A percentile compares a stretch with the other conserved stretches of the same genome.
Evolutionary conservation across 192 early-diverging fungal genomes (phyloP).

Genomic region (Coemansia sp.): DNA sequence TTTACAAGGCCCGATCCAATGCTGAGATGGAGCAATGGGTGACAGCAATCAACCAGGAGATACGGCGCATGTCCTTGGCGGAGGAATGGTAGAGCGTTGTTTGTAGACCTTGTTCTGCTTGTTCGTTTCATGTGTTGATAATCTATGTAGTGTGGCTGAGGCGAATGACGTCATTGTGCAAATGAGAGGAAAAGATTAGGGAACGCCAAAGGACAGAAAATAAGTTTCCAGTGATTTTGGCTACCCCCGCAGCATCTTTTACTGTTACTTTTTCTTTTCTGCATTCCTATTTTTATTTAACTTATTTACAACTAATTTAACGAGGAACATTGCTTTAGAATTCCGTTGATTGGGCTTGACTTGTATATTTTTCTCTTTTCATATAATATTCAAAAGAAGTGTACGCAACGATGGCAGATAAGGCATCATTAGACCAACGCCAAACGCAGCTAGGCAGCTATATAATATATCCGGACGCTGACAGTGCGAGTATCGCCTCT

Average conservation of each 20-base stretch:
- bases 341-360: too few relatives aligned
- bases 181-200: too few relatives aligned
- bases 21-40: conserved; percentile 59
- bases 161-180: too few relatives aligned
- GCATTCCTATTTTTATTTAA: too few relatives aligned
- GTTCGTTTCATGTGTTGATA: too few relatives aligned
- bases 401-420: neutral
- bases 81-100: conserved; percentile 29
- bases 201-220: too few relatives aligned
- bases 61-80: conserved; percentile 43
- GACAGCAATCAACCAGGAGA: conserved; percentile 55
- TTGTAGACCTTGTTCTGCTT: neutral
- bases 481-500: neutral
- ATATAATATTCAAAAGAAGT: neutral
- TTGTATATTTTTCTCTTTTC: neutral
- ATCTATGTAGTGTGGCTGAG: too few relatives aligned
- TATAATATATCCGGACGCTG: conserved; percentile 26
- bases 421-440: neutral
- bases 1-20: conserved; percentile 50
- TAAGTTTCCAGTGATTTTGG: too few relatives aligned
- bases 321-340: too few relatives aligned
- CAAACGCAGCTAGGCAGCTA: conserved; percentile 29
- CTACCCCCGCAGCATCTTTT: too few relatives aligned
- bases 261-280: too few relatives aligned
- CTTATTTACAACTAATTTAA: too few relatives aligned